Evolutionary conservation across 169 alveolate species (phyloP).

Genomic region (Plasmodium billcollinsi): DNA sequence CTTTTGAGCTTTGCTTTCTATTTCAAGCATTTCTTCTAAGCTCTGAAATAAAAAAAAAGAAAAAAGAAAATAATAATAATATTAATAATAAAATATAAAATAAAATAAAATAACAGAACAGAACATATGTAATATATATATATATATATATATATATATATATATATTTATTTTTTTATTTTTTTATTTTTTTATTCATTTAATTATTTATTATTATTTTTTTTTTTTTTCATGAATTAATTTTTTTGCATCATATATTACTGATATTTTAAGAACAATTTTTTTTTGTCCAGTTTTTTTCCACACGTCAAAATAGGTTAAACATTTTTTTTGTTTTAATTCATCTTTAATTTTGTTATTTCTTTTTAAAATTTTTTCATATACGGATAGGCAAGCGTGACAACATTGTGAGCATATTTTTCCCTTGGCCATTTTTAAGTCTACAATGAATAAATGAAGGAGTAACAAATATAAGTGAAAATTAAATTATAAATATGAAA

Average conservation of each 20-base stretch:
- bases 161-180: too few species aligned
- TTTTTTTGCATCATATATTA: constrained; percentile 4
- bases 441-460: constrained; percentile 69
- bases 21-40: constrained; percentile 86
- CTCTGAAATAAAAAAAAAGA: constrained; percentile 52
- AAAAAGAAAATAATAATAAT: neutral
- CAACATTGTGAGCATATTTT: constrained; percentile 95
- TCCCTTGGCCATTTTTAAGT: constrained; percentile 94
- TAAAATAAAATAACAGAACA: neutral
- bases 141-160: too few species aligned
- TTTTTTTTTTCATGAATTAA: neutral
- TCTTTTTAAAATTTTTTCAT: constrained; percentile 71
- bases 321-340: constrained; percentile 3
- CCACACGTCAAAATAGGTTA: constrained; percentile 76
- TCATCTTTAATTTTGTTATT: constrained; percentile 21
- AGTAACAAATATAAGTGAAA: neutral
- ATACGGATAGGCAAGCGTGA: constrained; percentile 88
- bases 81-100: neutral
- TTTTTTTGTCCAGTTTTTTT: constrained; percentile 85
- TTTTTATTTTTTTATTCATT: too few species aligned
- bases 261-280: constrained; percentile 84
- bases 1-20: constrained; percentile 84
- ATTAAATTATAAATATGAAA: neutral
- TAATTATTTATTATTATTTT: too few species aligned
- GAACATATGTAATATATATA: neutral